Base-by-base conservation (phyloP, 225 moss, liverwort and hornwort genomes). In the Sphagnum tenellum region DNA sequence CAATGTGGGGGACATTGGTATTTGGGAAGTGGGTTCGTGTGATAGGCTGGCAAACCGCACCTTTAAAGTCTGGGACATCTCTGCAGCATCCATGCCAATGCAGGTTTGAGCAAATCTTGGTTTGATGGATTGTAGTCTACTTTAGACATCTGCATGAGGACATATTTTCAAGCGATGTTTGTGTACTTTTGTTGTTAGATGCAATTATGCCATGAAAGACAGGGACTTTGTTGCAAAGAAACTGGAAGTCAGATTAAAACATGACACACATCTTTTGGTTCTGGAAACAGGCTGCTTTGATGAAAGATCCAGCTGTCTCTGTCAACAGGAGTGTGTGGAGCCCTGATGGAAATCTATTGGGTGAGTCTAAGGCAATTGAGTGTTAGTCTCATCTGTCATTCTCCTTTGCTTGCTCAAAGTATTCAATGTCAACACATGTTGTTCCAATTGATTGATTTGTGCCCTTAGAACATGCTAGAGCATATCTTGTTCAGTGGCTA, bases 61-160 rank as follows among this genome's bases (percentile, higher is more conserved):
- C 12, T 96, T 96, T 60, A 96, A 96, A 87, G 88, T 96, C 8
- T 96, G 96, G 96, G 92, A 96, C 61, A 86, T 96, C n/a, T 79
- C 85, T 64, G 83, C 76, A 13, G 90, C 90, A 61, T 90, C 92
- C 53, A 85, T 92, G 92, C 88, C 90, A n/a, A 88, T 96, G 92
- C 96, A 96, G 88, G 96, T 96, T 3, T 29, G 29, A 29, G 29
- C 29, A 29, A 29, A 29, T 29, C 29, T 29, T 29, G 29, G 29
- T 29, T 29, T 29, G 29, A 29, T 29, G 29, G 29, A 29, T 29
- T 29, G 29, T 29, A 29, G 29, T 29, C 29, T 29, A 29, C 29
- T 29, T 29, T 29, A 29, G 1, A 29, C 29, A 29, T 29, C 29
- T 29, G 29, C 29, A 29, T 29, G 29, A 29, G 29, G 29, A 29